Conservation (phyloP, 139 green algal genomes). For the Chlorella sp. region DNA sequence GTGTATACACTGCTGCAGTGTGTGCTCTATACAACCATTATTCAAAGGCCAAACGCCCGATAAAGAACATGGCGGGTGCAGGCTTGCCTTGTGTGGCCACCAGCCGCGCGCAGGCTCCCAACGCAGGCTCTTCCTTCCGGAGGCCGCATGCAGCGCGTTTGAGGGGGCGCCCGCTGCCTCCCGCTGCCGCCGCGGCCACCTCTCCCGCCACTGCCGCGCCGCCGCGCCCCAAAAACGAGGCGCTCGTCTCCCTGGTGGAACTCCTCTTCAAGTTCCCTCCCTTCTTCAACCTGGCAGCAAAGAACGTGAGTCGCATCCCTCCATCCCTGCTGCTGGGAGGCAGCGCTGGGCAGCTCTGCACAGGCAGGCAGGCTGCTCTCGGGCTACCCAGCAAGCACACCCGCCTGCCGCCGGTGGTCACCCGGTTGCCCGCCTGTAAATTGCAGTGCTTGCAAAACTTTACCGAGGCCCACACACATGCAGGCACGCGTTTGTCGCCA, state of each 20-base stretch:
- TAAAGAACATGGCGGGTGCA: too few species aligned
- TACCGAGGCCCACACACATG: too few species aligned
- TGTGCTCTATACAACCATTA: too few species aligned
- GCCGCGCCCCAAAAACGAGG: slow-evolving; percentile 13
- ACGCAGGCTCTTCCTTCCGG: too few species aligned
- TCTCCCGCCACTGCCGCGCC: too few species aligned
- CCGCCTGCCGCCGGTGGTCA: not conserved
- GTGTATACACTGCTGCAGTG: not conserved
- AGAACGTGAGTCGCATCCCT: slow-evolving; percentile 45
- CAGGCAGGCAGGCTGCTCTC: not conserved
- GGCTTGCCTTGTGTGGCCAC: too few species aligned
- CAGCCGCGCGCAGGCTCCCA: too few species aligned
- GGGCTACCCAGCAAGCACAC: too few species aligned
- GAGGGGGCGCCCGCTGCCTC: too few species aligned
- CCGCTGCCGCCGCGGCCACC: not conserved
- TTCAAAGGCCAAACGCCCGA: too few species aligned
- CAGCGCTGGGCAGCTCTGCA: not conserved
- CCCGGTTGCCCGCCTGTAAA: not conserved
- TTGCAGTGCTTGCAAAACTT: not conserved
- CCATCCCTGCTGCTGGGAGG: too few species aligned
- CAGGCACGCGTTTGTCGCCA: not conserved
- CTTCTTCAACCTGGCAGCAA: slow-evolving; percentile 63
- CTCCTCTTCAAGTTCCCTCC: slow-evolving; percentile 76
- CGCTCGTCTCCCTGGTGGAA: slow-evolving; percentile 68
- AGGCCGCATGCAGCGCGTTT: too few species aligned